A percentile compares a stretch with the other conserved stretches of the same genome.
Evolutionary conservation across 352 stramenopile genomes (phyloP).

Genomic region (Sclerospora graminicola): DNA sequence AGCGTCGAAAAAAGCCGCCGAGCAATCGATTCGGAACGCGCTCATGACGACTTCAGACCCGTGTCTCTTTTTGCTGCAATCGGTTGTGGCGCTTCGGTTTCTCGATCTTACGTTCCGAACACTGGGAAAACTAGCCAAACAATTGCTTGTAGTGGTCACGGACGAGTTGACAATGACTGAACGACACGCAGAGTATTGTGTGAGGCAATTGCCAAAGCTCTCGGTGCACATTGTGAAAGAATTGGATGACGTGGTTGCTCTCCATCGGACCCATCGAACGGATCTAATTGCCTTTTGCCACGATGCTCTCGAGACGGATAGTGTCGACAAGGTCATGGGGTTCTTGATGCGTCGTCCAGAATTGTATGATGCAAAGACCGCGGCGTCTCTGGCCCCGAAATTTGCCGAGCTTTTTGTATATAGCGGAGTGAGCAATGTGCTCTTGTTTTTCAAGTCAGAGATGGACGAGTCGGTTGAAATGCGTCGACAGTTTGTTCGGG

Average conservation of each 20-base stretch:
- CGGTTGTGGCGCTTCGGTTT: conserved; percentile 37
- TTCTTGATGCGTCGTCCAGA: conserved; percentile 42
- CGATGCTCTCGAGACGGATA: conserved; percentile 48
- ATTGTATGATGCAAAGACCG: conserved; percentile 40
- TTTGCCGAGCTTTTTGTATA: conserved; percentile 53
- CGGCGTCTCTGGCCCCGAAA: conserved; percentile 33
- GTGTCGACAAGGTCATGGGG: conserved; percentile 57
- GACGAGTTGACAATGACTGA: conserved; percentile 21
- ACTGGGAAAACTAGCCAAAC: conserved; percentile 62
- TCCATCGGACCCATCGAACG: conserved; percentile 33
- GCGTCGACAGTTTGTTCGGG: conserved; percentile 44
- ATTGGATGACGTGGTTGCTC: conserved; percentile 42
- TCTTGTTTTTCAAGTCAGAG: conserved; percentile 55
- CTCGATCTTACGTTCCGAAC: conserved; percentile 56
- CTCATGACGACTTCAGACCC: conserved; percentile 39
- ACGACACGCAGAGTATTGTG: conserved; percentile 44
- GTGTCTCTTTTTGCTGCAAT: conserved; percentile 43
- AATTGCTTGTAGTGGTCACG: conserved; percentile 45
- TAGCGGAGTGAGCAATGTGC: conserved; percentile 31
- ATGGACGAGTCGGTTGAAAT: conserved; percentile 35
- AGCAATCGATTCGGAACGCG: conserved; percentile 34
- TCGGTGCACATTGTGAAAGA: conserved; percentile 68
- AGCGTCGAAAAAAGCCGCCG: conserved; percentile 38
- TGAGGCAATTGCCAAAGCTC: conserved; percentile 38
- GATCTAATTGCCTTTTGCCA: conserved; percentile 47